A percentile compares a stretch with the other conserved stretches of the same genome.
Evolutionary conservation across 805 yeast species (phyloP).

Genomic region (Saturnispora saitoi): DNA sequence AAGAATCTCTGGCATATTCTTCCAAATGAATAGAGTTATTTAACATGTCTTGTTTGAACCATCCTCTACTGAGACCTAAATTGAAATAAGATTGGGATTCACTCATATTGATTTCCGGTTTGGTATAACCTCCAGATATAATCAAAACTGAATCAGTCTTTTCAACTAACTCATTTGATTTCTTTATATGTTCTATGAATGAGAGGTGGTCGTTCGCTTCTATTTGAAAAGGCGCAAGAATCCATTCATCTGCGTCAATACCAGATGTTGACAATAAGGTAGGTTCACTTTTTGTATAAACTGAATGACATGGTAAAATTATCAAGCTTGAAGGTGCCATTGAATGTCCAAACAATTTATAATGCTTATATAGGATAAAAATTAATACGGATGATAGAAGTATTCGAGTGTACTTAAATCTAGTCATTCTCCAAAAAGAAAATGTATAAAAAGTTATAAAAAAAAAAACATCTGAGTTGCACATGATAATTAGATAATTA

Average conservation of each 20-base stretch:
- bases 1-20: slow-evolving; percentile 71
- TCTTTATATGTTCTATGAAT: slow-evolving; percentile 52
- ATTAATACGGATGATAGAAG: background rate
- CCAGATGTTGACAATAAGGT: slow-evolving; percentile 29
- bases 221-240: slow-evolving; percentile 54
- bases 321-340: slow-evolving; percentile 25
- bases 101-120: slow-evolving; percentile 40
- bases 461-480: background rate
- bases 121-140: slow-evolving; percentile 61
- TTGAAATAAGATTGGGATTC: slow-evolving; percentile 50
- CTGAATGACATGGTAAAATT: slow-evolving; percentile 40
- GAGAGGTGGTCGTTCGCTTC: slow-evolving; percentile 63
- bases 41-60: slow-evolving; percentile 6
- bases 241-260: slow-evolving; percentile 47
- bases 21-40: slow-evolving; percentile 37
- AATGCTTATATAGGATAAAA: background rate
- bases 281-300: slow-evolving; percentile 14
- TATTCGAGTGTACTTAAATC: background rate
- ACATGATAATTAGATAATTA: no score
- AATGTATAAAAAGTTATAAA: background rate
- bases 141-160: slow-evolving; percentile 19
- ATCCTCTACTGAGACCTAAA: slow-evolving; percentile 32
- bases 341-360: background rate
- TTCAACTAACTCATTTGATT: slow-evolving; percentile 33
- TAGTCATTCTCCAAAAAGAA: background rate